Evolutionary conservation across 441 rosid genomes (phyloP), one percentile per base, ranked within the genome.

Genomic region (Biscutella auriculata): DNA sequence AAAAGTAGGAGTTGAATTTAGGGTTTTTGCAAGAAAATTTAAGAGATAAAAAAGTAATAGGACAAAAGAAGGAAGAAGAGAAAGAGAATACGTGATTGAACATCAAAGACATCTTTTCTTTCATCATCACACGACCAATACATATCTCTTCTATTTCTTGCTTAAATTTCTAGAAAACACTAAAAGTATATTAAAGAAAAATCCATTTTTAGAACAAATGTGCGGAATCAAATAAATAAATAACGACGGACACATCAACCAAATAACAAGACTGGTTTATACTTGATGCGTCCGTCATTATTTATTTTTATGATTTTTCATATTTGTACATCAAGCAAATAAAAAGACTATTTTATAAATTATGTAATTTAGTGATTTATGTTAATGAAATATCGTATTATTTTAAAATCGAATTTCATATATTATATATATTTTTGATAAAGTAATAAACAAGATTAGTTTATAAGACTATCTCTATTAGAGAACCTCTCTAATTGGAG

Each of bases 11-110:
- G 57, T 56, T 21, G 63, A 65, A 65, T 39, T 48, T 65, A 21
- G 36, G 63, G 51, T 9, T 40, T 56, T 40, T 11, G 41, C 37
- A 33, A 65, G 57, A 65, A 45, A 45, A 57, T 23, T n/a, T n/a
- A n/a, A 13, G n/a, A 23, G 16, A 30, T 12, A 48, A 30, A 6
- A 26, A 40, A 56, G 45, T 55, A 55, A 63, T 30, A 37, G 5
- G 58, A 57, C 63, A 57, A 49, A 57, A 50, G 14, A 21, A 40
- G 12, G 53, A 57, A 65, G 57, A 65, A 65, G 58, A 33, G 45
- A 65, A 57, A 26, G 45, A 1, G 37, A 48, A 65, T 28, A 64
- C 68, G 68, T 64, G 68, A 64, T 32, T 64, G 48, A 56, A 54
- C 68, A 54, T 63, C 68, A 63, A 54, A 55, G 11, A n/a, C 68